Conservation (phyloP, 495 filamentous ascomycete genomes). For the Aspergillus cavernicola region DNA sequence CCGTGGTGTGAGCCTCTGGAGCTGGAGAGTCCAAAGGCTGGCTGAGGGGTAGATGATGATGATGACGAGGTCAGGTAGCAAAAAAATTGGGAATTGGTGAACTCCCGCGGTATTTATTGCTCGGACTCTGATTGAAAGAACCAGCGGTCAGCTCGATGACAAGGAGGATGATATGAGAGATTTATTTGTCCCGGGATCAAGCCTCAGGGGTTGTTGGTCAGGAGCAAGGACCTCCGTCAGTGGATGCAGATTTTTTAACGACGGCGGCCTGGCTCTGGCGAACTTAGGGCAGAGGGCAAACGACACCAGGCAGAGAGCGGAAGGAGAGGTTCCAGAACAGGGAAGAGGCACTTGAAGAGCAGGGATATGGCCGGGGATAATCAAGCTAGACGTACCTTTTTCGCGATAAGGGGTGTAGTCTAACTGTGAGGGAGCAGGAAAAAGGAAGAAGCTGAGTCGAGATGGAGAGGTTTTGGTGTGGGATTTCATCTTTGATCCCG, state of each 20-base stretch:
- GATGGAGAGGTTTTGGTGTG: neutral
- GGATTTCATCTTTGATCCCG: neutral
- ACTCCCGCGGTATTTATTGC: constrained; percentile 1
- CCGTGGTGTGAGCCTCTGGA: constrained; percentile 74
- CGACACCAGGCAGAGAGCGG: constrained; percentile 16
- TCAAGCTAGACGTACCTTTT: constrained; percentile 1
- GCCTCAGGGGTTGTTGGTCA: neutral
- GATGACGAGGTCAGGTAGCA: constrained; percentile 1
- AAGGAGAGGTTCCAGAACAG: neutral
- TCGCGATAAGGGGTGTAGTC: too few species aligned
- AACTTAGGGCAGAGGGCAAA: constrained; percentile 29
- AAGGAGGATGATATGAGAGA: constrained; percentile 17
- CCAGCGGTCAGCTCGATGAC: constrained; percentile 14
- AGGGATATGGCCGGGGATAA: neutral
- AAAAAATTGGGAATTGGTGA: constrained; percentile 11
- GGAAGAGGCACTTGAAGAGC: neutral
- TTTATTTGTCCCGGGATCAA: constrained; percentile 17
- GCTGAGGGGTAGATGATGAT: constrained; percentile 1
- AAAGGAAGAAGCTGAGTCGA: neutral
- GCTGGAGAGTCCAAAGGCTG: constrained; percentile 56
- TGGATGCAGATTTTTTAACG: constrained; percentile 27
- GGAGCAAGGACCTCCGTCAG: constrained; percentile 5
- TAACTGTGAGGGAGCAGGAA: neutral
- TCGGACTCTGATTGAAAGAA: constrained; percentile 10
- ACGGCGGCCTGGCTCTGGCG: constrained; percentile 7